A percentile compares a stretch with the other conserved stretches of the same genome.
phyloP scores from a whole-genome alignment of 768 basidiomycete species.

The Mycena alexandri region DNA sequence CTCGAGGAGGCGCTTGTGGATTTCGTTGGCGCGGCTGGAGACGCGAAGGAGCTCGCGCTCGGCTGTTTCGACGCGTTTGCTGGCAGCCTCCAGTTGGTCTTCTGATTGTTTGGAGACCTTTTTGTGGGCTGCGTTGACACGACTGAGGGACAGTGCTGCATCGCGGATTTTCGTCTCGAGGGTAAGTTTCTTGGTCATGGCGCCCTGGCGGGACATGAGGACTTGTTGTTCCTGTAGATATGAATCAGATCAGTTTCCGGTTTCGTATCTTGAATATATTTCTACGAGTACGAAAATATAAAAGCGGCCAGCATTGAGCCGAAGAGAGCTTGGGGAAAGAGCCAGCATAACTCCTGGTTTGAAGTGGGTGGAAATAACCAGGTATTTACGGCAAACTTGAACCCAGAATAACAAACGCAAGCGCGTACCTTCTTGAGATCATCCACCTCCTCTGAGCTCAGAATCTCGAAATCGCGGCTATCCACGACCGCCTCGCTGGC shows the following conservation, averaged over 20 bases:
- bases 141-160: constrained; percentile 81
- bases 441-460: constrained; percentile 67
- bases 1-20: constrained; percentile 76
- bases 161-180: constrained; percentile 92
- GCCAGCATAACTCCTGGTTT: background rate
- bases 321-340: too few species aligned
- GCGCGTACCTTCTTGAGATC: constrained; percentile 61
- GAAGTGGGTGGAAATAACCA: background rate
- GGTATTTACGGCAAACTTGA: constrained; percentile 7
- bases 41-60: constrained; percentile 81
- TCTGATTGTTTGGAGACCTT: constrained; percentile 73
- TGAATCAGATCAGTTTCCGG: constrained; percentile 1
- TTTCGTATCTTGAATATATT: too few species aligned
- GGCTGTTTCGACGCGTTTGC: constrained; percentile 74
- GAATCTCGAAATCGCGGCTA: constrained; percentile 82
- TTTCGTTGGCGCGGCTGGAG: constrained; percentile 72
- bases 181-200: constrained; percentile 78
- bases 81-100: constrained; percentile 81
- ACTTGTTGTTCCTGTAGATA: constrained; percentile 76
- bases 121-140: constrained; percentile 72
- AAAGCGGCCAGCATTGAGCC: too few species aligned
- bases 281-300: too few species aligned
- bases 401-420: constrained; percentile 21
- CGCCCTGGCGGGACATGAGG: constrained; percentile 73
- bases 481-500: constrained; percentile 97